Conservation (phyloP, 345 rosid species). For the Hibiscus syriacus region DNA sequence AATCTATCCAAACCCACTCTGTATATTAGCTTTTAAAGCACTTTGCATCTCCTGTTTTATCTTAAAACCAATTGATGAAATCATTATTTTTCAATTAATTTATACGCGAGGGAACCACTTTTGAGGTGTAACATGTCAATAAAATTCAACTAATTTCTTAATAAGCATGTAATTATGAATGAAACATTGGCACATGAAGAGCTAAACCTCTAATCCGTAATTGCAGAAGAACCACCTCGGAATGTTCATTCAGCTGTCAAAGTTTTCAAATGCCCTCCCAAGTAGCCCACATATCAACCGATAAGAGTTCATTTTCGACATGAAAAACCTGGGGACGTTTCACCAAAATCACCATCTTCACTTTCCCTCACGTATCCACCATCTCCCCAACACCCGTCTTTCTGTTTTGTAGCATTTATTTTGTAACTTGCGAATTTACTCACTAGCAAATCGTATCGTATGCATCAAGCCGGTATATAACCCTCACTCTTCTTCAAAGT, state of each 20-base stretch:
- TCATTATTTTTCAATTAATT: too few species aligned
- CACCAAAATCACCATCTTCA: not conserved
- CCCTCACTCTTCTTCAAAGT: slow-evolving; percentile 53
- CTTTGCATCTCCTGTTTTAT: too few species aligned
- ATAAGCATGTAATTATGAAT: not conserved
- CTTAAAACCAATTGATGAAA: too few species aligned
- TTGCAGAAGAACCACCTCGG: not conserved
- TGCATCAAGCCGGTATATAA: not conserved
- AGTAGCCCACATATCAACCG: not conserved
- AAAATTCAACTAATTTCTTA: too few species aligned
- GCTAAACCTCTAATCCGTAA: not conserved
- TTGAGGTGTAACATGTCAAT: too few species aligned
- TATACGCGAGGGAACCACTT: too few species aligned
- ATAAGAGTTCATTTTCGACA: not conserved
- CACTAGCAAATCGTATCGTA: not conserved
- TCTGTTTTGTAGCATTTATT: not conserved
- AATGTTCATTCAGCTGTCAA: not conserved
- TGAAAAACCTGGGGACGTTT: not conserved
- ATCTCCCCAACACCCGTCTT: too few species aligned
- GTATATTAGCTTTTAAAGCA: too few species aligned
- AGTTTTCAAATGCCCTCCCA: not conserved
- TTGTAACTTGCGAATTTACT: not conserved
- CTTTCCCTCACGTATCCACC: not conserved
- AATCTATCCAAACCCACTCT: too few species aligned
- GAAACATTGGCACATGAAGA: not conserved